phyloP scores from a whole-genome alignment of 768 basidiomycete genomes.

The Rhizopogon vinicolor region DNA sequence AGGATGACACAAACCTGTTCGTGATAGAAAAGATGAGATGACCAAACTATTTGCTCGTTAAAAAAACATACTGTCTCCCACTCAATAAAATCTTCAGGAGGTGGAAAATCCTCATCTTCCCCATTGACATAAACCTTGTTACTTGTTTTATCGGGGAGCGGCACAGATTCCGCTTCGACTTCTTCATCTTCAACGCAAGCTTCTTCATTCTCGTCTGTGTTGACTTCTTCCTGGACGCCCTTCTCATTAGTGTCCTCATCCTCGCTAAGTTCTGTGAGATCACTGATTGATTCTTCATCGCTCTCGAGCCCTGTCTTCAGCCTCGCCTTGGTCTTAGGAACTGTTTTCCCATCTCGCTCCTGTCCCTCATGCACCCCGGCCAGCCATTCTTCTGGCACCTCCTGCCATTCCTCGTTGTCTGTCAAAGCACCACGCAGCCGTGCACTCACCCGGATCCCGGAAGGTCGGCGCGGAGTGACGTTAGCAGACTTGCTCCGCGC shows the following conservation, averaged over 20 bases:
- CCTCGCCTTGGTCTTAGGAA: conserved; percentile 7
- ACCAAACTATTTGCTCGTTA: neutral
- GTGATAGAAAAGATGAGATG: neutral
- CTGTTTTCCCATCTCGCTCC: conserved; percentile 12
- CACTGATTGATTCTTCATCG: conserved; percentile 62
- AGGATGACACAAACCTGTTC: conserved; percentile 76
- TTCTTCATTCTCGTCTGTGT: conserved; percentile 10
- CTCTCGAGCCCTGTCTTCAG: conserved; percentile 56
- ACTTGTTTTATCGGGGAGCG: neutral
- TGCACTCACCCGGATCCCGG: conserved; percentile 64
- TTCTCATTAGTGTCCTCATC: conserved; percentile 25
- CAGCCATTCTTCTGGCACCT: conserved; percentile 73
- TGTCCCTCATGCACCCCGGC: conserved; percentile 14
- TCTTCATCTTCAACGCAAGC: conserved; percentile 19
- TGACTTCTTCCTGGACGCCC: conserved; percentile 8
- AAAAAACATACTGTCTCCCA: conserved; percentile 79
- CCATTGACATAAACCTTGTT: neutral
- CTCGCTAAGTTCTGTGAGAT: conserved; percentile 71
- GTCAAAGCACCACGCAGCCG: conserved; percentile 51
- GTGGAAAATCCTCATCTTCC: conserved; percentile 2
- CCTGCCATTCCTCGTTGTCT: conserved; percentile 71
- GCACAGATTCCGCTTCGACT: conserved; percentile 10
- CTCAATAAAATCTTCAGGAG: conserved; percentile 62
- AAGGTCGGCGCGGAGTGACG: conserved; percentile 24
- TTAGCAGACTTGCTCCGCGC: conserved; percentile 5